These are phyloP conservation scores for Gonapodya prolifera DNA, from an alignment of 192 early-diverging fungal species.

Conservation along the genomic window DNA sequence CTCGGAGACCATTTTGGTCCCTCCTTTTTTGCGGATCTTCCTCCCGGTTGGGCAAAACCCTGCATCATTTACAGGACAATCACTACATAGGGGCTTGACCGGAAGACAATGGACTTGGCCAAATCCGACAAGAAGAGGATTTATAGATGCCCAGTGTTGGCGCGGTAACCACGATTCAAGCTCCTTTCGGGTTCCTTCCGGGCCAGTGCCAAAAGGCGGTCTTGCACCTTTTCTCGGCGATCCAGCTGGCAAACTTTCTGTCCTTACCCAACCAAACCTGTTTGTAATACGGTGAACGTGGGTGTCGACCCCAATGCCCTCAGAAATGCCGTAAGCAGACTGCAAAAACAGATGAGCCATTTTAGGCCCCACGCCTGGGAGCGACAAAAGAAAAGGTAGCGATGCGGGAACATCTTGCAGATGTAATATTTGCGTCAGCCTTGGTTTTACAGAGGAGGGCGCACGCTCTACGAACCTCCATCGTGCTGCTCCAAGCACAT, in stretches of 20 bases:
- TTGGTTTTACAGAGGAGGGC: too few species aligned
- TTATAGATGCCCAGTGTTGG: constrained; percentile 75
- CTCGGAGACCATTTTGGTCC: too few species aligned
- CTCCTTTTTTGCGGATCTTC: background rate
- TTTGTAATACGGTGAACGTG: constrained; percentile 89
- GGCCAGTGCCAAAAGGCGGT: constrained; percentile 20
- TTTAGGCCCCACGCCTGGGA: constrained; percentile 91
- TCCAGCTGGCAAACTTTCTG: constrained; percentile 7
- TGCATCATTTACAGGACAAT: constrained; percentile 60
- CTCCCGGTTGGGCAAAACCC: background rate
- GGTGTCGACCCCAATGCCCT: constrained; percentile 88
- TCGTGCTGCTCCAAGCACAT: constrained; percentile 32
- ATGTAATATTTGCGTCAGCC: too few species aligned
- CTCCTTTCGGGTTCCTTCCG: constrained; percentile 65
- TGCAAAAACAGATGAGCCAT: constrained; percentile 40
- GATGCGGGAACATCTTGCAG: constrained; percentile 71
- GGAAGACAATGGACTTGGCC: constrained; percentile 74
- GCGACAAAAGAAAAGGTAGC: constrained; percentile 55
- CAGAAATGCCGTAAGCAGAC: background rate
- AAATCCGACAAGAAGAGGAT: constrained; percentile 80
- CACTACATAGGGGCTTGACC: constrained; percentile 55
- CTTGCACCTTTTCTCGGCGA: constrained; percentile 24
- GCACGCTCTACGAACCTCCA: background rate
- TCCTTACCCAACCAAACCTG: constrained; percentile 74
- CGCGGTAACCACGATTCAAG: constrained; percentile 73